A percentile compares a stretch with the other conserved stretches of the same genome.
phyloP scores from a whole-genome alignment of 225 moss, liverwort and hornwort species.

The Anthoceros angustus region DNA sequence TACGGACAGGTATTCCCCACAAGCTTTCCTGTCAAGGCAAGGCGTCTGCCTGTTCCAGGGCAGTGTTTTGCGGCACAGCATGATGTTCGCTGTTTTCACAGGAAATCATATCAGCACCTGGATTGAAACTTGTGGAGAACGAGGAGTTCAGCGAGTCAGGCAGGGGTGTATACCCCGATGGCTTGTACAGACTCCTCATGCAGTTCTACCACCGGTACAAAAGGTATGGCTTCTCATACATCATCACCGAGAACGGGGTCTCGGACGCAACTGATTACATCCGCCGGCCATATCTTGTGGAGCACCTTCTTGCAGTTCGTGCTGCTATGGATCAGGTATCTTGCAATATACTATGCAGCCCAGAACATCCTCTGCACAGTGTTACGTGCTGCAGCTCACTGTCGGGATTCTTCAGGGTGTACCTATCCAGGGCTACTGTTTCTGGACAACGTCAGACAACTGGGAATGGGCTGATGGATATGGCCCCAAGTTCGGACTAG shows the following conservation, averaged over 20 bases:
- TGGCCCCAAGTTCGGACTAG: slow-evolving; percentile 95
- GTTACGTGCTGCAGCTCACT: not conserved
- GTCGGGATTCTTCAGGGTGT: slow-evolving; percentile 50
- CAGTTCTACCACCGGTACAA: slow-evolving; percentile 91
- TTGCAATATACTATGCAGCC: not conserved
- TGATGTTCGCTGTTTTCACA: slow-evolving; percentile 12
- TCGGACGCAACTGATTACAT: slow-evolving; percentile 90
- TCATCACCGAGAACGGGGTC: slow-evolving; percentile 93
- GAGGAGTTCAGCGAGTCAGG: slow-evolving; percentile 98
- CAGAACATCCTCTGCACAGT: not conserved
- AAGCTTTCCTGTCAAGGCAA: not conserved
- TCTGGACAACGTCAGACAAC: slow-evolving; percentile 99
- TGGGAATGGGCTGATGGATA: slow-evolving; percentile 99
- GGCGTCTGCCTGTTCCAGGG: too few relatives aligned
- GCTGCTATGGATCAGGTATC: slow-evolving; percentile 79
- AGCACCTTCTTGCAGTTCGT: slow-evolving; percentile 76
- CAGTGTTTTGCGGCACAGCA: not conserved
- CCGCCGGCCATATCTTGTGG: slow-evolving; percentile 87
- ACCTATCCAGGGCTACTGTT: slow-evolving; percentile 93
- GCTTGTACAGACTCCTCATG: slow-evolving; percentile 61
- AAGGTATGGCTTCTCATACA: slow-evolving; percentile 51
- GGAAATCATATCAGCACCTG: slow-evolving; percentile 81
- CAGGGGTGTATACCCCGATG: slow-evolving; percentile 95
- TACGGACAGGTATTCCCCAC: slow-evolving; percentile 68
- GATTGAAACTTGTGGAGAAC: slow-evolving; percentile 60